Evolutionary conservation across 768 basidiomycete genomes (phyloP), one percentile per base, ranked within the genome.

Genomic region (Suillus americanus): DNA sequence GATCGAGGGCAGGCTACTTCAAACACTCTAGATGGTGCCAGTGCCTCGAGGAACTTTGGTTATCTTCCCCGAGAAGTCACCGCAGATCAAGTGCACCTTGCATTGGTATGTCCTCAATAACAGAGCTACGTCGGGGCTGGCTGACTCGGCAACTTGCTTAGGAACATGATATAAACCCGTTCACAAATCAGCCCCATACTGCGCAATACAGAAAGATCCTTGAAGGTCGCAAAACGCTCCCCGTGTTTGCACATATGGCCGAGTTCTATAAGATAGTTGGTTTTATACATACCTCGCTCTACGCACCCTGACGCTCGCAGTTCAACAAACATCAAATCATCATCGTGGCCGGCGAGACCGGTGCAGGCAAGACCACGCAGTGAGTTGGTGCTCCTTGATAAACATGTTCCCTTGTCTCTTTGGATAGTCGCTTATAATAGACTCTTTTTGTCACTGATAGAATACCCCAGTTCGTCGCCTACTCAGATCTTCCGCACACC

Each of bases 401-500:
- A 65, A 70, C 43, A 66, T 43, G 57, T 35, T 54, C 64, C 4
- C 70, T 65, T 65, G 59, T 74, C 65, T 66, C 63, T 64, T 67
- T 45, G 62, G 65, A 33, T 70, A 28, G 69, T 57, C 63, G 33
- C 33, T 35, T 64, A 71, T 71, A 69, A 70, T 65, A 74, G 69
- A 74, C 38, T 13, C 23, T 23, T 73, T 73, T 73, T 73, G 74
- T 74, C 71, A 67, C 74, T 70, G 63, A 67, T 73, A 94, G 94
- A 79, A 97, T 99, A 72, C 97, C 97, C 1, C 97, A 98, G 76
- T 97, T 98, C 70, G 95, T 96, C 51, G 91, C 90, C 46, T 98
- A 89, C 76, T 93, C 94, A 4, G 97, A 98, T 77, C 77, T 97
- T 37, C 95, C 95, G 0, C 95, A 97, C 74, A 86, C 89, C 7